Evolutionary conservation across 2,329 filamentous ascomycete species (phyloP).

Genomic region (Hypoxylon sp.): DNA sequence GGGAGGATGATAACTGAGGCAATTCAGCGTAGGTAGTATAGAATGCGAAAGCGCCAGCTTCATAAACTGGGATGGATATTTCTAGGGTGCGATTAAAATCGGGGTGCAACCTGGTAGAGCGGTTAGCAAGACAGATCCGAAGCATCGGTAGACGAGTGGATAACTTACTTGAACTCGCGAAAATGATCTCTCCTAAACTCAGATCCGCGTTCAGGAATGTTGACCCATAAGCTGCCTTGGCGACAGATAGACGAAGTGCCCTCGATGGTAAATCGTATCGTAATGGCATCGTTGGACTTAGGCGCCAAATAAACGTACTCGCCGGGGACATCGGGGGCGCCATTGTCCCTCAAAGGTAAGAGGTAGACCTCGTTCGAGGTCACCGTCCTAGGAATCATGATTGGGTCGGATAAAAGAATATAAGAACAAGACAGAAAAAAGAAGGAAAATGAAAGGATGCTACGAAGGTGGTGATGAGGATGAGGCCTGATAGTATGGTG

Average conservation of each 20-base stretch:
- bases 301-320: constrained; percentile 94
- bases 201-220: constrained; percentile 84
- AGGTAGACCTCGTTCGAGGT: constrained; percentile 83
- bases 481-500: background rate
- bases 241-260: constrained; percentile 96
- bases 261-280: constrained; percentile 90
- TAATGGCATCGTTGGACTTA: constrained; percentile 79
- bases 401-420: background rate
- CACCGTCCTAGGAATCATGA: constrained; percentile 73
- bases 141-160: constrained; percentile 1
- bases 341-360: constrained; percentile 91
- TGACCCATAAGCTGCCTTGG: constrained; percentile 95
- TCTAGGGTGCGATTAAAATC: constrained; percentile 94
- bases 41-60: constrained; percentile 91
- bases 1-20: constrained; percentile 78
- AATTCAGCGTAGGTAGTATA: constrained; percentile 93
- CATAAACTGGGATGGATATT: constrained; percentile 88
- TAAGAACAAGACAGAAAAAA: background rate
- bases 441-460: background rate
- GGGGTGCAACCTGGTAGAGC: constrained; percentile 77
- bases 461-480: background rate
- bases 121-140: constrained; percentile 26
- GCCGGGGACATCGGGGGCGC: constrained; percentile 89
- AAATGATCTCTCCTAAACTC: constrained; percentile 85
- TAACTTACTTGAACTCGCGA: constrained; percentile 86